These are phyloP conservation scores for Boletus insuetus DNA, from an alignment of 768 basidiomycete species.

Conservation along the genomic window DNA sequence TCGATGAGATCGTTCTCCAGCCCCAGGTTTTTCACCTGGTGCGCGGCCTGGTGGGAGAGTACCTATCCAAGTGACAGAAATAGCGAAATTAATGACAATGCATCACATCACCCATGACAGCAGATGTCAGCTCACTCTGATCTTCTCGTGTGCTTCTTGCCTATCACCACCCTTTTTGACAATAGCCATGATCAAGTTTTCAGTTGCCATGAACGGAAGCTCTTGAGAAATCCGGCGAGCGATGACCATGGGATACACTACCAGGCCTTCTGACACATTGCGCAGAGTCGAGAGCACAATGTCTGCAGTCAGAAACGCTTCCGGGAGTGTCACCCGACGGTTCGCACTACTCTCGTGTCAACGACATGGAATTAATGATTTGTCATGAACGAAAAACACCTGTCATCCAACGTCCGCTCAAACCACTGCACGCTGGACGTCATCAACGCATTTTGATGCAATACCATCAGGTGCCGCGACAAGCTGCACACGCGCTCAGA, in stretches of 20 bases:
- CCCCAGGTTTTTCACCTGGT: conserved; percentile 93
- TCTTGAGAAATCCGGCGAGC: conserved; percentile 89
- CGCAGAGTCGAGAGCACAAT: conserved; percentile 94
- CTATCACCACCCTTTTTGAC: conserved; percentile 94
- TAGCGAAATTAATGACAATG: conserved; percentile 3
- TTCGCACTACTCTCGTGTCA: conserved; percentile 65
- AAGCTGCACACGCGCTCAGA: conserved; percentile 96
- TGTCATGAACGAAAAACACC: conserved; percentile 40
- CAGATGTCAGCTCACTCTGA: conserved; percentile 55
- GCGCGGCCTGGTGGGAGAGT: conserved; percentile 89
- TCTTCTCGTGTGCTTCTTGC: conserved; percentile 96
- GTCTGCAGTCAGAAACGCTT: conserved; percentile 96
- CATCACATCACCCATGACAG: conserved; percentile 16
- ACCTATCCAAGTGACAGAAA: conserved; percentile 47
- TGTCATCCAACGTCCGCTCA: conserved; percentile 96
- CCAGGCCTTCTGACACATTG: conserved; percentile 96
- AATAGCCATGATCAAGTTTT: conserved; percentile 99
- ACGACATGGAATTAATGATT: not conserved
- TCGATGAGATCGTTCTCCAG: conserved; percentile 95
- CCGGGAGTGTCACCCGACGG: conserved; percentile 92
- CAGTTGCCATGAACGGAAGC: conserved; percentile 99
- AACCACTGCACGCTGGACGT: conserved; percentile 97
- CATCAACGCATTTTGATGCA: conserved; percentile 96
- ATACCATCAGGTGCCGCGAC: conserved; percentile 91
- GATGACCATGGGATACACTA: conserved; percentile 98